Base-by-base conservation (phyloP, 371 early-diverging fungal genomes). In the Batrachochytrium dendrobatidis region DNA sequence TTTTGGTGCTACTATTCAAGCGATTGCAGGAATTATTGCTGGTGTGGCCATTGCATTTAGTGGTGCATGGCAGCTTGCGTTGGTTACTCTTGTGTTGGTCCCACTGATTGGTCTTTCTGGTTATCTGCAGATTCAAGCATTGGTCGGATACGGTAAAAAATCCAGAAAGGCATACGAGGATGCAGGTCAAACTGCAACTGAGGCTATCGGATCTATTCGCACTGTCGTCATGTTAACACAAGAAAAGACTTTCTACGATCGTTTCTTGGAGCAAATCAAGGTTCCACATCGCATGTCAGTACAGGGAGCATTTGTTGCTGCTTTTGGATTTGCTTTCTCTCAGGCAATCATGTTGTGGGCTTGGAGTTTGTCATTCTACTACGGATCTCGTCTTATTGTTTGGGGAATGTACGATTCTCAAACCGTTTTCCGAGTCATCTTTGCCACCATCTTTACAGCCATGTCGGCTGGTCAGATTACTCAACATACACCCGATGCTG, bases 161-260 rank as follows among this genome's bases (percentile, higher is more conserved):
- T 58, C 65, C 1, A 66, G 63, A 48, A 63, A 63, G 34, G 67
- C 70, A 3, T 77, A 74, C 66, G 61, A 61, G 39, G 73, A 79
- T 28, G 80, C 86, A 39, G 84, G 85, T 59, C 85, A 85, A 68
- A 79, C 83, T 46, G 89, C 91, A 46, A 79, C 81, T 63, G 95
- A 96, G 68, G 89, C 90, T 29, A 85, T 95, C 52, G 74, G 83
- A 57, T 84, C 86, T 71, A 87, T 95, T 55, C 84, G 94, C 35
- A 95, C 95, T 2, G 92, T 95, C 22, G 82, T 84, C 34, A 73
- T 87, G 2, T 74, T 95, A n/a, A 87, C 86, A 29, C 85, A 88
- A 60, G 92, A 96, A 54, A 17, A 60, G 12, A 25, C 34, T 15
- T 73, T 76, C 53, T 39, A 58, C 22, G 44, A 61, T 24, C 25